These are phyloP conservation scores for Fonsecaea pedrosoi DNA, from an alignment of 2,329 filamentous ascomycete species.

Conservation along the genomic window DNA sequence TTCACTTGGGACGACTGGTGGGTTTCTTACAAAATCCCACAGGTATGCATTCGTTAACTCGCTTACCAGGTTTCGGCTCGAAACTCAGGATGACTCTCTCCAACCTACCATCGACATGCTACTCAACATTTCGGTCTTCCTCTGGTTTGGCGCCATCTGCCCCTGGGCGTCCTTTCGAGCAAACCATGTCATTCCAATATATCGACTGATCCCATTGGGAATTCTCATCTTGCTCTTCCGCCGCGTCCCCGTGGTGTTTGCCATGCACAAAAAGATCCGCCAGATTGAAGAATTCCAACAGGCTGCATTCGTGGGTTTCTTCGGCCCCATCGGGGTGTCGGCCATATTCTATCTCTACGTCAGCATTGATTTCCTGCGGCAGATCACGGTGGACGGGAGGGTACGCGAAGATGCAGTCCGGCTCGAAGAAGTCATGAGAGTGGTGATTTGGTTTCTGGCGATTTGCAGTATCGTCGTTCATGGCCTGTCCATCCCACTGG, in stretches of 20 bases:
- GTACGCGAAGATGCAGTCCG: slow-evolving; percentile 69
- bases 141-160: slow-evolving; percentile 87
- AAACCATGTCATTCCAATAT: slow-evolving; percentile 74
- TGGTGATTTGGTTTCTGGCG: slow-evolving; percentile 85
- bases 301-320: slow-evolving; percentile 87
- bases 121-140: slow-evolving; percentile 84
- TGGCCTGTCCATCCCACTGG: slow-evolving; percentile 79
- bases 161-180: slow-evolving; percentile 76
- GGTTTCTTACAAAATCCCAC: slow-evolving; percentile 37
- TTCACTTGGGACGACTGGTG: slow-evolving; percentile 78
- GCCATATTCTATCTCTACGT: slow-evolving; percentile 91
- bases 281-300: slow-evolving; percentile 78
- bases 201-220: slow-evolving; percentile 74
- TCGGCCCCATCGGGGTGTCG: slow-evolving; percentile 88
- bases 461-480: slow-evolving; percentile 77
- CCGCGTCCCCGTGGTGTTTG: slow-evolving; percentile 76
- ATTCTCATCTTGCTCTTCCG: slow-evolving; percentile 78
- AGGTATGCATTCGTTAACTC: slow-evolving; percentile 4
- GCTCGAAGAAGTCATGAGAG: slow-evolving; percentile 69
- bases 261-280: slow-evolving; percentile 74
- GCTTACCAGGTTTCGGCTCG: slow-evolving; percentile 76
- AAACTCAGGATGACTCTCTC: slow-evolving; percentile 88
- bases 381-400: slow-evolving; percentile 63
- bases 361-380: slow-evolving; percentile 73
- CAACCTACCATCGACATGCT: slow-evolving; percentile 95